Conservation (phyloP, 176 grass and related monocot species). For the Avena atlantica region DNA sequence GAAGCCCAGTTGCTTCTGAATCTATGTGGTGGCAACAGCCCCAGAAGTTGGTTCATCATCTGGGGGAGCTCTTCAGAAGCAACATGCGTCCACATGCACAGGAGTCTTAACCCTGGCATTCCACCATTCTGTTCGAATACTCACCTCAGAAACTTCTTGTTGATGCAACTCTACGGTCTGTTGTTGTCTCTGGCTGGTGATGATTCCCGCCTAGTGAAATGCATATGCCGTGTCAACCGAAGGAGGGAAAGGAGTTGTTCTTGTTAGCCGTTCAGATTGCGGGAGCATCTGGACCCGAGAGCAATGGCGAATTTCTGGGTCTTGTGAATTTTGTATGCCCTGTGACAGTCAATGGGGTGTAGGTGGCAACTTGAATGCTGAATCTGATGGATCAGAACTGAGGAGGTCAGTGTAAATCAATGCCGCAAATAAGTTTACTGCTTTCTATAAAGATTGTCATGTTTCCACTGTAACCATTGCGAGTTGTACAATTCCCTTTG, state of each 20-base stretch:
- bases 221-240: neutral
- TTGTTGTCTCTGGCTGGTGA: neutral
- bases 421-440: conserved; percentile 5
- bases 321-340: conserved; percentile 29
- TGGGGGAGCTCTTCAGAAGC: conserved; percentile 44
- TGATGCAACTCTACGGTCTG: neutral
- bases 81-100: conserved; percentile 41
- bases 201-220: neutral
- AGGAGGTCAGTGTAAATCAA: conserved; percentile 9
- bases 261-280: neutral
- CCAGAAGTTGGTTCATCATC: conserved; percentile 29
- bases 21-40: conserved; percentile 55
- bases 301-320: neutral
- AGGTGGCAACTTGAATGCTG: conserved; percentile 48
- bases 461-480: neutral
- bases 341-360: conserved; percentile 29
- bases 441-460: neutral
- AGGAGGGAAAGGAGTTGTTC: neutral
- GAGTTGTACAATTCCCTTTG: neutral
- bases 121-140: neutral
- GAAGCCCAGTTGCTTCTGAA: conserved; percentile 36
- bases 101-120: conserved; percentile 21
- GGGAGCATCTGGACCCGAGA: too few relatives aligned
- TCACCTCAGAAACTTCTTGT: neutral
- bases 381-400: conserved; percentile 35